Conservation (phyloP, 805 yeast genomes). For the Yamadazyma nakazawae region DNA sequence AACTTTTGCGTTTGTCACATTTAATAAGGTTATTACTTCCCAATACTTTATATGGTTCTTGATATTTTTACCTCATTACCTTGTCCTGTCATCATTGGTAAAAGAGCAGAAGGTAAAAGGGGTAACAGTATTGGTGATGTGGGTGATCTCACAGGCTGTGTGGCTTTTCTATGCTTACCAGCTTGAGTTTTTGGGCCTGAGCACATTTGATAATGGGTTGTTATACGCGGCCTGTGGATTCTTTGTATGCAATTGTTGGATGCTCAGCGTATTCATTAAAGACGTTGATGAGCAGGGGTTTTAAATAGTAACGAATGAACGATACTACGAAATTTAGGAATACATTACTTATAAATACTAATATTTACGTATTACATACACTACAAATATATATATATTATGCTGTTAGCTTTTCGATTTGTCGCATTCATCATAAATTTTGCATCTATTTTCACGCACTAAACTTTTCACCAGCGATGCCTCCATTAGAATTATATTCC, state of each 20-base stretch:
- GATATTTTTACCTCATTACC: conserved; percentile 73
- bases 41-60: conserved; percentile 96
- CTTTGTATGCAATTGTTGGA: conserved; percentile 59
- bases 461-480: conserved; percentile 34
- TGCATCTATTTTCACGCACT: neutral
- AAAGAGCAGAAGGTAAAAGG: conserved; percentile 32
- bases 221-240: conserved; percentile 55
- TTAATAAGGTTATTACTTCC: conserved; percentile 72
- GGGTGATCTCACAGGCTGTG: conserved; percentile 68
- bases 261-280: conserved; percentile 54
- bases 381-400: no score
- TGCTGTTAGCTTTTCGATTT: neutral
- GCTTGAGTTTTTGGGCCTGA: conserved; percentile 74
- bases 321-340: neutral
- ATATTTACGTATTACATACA: no score
- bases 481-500: conserved; percentile 78
- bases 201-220: conserved; percentile 60
- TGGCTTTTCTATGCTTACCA: conserved; percentile 81
- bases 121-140: conserved; percentile 40
- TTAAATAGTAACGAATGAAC: neutral
- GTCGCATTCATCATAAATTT: neutral
- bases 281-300: conserved; percentile 10
- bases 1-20: conserved; percentile 43
- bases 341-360: no score
- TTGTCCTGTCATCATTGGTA: conserved; percentile 43